Percentiles rank a stretch among this genome's conserved stretches.
phyloP scores from a whole-genome alignment of 192 early-diverging fungal species.

The Backusella morwellensis region DNA sequence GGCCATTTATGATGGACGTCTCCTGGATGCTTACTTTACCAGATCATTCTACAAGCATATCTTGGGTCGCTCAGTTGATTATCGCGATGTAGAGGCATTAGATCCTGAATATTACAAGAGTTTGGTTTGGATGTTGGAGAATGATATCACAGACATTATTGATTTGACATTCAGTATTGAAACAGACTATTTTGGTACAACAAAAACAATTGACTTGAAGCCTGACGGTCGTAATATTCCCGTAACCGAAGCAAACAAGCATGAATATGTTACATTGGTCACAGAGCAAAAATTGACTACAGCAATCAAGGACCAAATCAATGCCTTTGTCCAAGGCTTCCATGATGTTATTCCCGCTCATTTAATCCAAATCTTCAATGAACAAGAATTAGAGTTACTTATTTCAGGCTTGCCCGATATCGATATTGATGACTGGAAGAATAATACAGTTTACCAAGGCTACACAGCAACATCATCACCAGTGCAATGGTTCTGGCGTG shows the following conservation, averaged over 20 bases:
- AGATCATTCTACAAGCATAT: slow-evolving; percentile 99
- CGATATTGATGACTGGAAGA: slow-evolving; percentile 99
- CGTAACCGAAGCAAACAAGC: slow-evolving; percentile 96
- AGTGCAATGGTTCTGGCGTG: slow-evolving; percentile 99
- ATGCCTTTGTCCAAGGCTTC: slow-evolving; percentile 91
- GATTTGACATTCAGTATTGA: slow-evolving; percentile 95
- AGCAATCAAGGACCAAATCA: slow-evolving; percentile 95
- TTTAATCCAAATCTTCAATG: slow-evolving; percentile 96
- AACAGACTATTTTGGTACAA: slow-evolving; percentile 91
- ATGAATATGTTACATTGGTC: slow-evolving; percentile 92
- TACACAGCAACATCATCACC: slow-evolving; percentile 84
- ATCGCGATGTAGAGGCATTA: slow-evolving; percentile 96
- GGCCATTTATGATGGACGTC: slow-evolving; percentile 96
- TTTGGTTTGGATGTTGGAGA: slow-evolving; percentile 96
- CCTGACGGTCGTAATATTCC: slow-evolving; percentile 81
- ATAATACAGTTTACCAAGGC: slow-evolving; percentile 96
- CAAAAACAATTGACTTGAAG: slow-evolving; percentile 84
- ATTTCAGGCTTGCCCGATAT: slow-evolving; percentile 99
- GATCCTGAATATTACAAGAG: slow-evolving; percentile 97
- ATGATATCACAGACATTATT: slow-evolving; percentile 93
- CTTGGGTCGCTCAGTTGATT: slow-evolving; percentile 88
- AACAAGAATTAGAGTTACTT: slow-evolving; percentile 97
- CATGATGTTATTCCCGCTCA: slow-evolving; percentile 92
- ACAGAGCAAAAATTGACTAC: slow-evolving; percentile 88
- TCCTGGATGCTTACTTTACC: slow-evolving; percentile 96